Evolutionary conservation across 2,329 filamentous ascomycete genomes (phyloP), one percentile per base, ranked within the genome.

Genomic region (Elsinoe arachidis): DNA sequence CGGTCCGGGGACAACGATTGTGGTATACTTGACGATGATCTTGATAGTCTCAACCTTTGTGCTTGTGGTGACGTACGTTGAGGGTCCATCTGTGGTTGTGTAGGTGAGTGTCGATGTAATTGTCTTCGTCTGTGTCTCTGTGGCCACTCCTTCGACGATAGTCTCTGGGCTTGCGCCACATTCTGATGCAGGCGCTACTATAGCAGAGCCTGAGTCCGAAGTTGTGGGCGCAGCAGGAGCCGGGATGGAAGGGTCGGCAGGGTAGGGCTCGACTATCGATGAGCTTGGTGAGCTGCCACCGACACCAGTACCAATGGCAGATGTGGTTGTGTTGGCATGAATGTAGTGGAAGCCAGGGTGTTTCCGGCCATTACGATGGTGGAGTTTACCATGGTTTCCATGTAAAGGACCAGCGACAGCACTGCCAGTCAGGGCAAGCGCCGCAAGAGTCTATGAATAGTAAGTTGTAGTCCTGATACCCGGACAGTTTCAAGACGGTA

Each of bases 11-110:
- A 56, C 54, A 44, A 47, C 47, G n/a, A 56, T 26, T 21, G 54
- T 56, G 14, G 19, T 35, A 41, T 56, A 56, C 43, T 56, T 33
- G 30, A 56, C 39, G 19, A 56, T 56, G 54, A 56, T 43, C 54
- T 56, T 46, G 41, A 56, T 43, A 30, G 47, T 15, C 39, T 56
- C 54, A 17, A 56, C 38, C 14, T 19, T 38, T 5, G 54, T 56
- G 26, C 21, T 56, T 1, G 41, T 56, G 14, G 38, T 47, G 5
- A 47, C 54, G 23, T 46, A 43, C 12, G 54, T 39, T 12, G 33
- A 38, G 14, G 54, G 38, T 10, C 54, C 54, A 38, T 41, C 15
- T 11, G 33, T 37, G 39, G 44, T 30, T 19, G 53, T 55, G 41
- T 47, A 46, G 17, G 54, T 56, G 30, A 56, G 38, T 12, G 54